Base-by-base conservation (phyloP, 2,329 filamentous ascomycete species). In the Didymella sp. region DNA sequence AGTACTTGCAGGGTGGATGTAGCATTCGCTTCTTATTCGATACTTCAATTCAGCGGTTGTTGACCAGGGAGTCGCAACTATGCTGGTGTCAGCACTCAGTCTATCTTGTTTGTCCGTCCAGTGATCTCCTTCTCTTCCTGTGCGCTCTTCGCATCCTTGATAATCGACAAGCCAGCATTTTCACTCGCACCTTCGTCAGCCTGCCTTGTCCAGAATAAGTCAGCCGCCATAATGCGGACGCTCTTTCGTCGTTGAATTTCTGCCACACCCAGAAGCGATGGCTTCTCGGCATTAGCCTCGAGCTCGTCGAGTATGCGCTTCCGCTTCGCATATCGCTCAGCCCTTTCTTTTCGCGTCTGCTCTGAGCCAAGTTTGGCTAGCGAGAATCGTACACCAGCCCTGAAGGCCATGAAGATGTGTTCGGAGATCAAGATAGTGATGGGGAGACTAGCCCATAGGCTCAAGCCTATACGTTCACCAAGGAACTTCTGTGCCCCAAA, bases 391-490 rank as follows among this genome's bases (percentile, higher is more conserved):
- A 73, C 71, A 3, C 56, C 64, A 22, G 65, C 66, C 40, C 71
- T 62, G 43, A 73, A 68, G 6, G 61, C 64, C 51, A 73, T 66
- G 56, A 74, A 75, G 28, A 73, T 66, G 48, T 75, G 71, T 42
- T 75, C 73, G 0, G 70, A 70, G 0, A 72, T 47, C 11, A 75
- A 65, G 12, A 74, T 68, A 1, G 69, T 73, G 25, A 74, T 57
- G 0, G 71, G 71, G 0, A 75, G 61, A 9, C 65, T 67, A 11
- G 66, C 66, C 72, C 72, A 74, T 5, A 54, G 62, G 13, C 66
- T 61, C 41, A 66, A 44, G 17, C 63, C 66, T 21, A 65, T 33
- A 24, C 51, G 51, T 15, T 61, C 25, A 2, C 60, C 58, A 15
- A 69, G 46, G 3, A 62, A 51, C 17, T 56, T 56, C 38, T 63